Evolutionary conservation across 2,329 filamentous ascomycete genomes (phyloP), one percentile per base, ranked within the genome.

Genomic region (Fusarium albidum): DNA sequence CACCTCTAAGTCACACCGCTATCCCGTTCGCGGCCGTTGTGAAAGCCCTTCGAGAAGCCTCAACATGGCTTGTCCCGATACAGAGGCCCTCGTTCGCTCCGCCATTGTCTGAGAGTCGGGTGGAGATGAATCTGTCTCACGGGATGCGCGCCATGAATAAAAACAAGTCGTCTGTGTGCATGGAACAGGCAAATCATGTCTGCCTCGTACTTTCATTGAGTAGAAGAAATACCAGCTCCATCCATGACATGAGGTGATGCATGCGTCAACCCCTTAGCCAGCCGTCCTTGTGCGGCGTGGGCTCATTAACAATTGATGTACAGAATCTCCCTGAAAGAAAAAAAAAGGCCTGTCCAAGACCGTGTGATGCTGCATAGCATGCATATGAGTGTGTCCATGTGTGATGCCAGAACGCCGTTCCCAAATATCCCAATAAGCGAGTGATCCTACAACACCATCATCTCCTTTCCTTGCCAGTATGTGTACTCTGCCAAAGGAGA

Each of bases 301-400:
- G 49, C 47, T 54, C 52, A 64, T 66, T 63, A 65, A 52, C 57
- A 62, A 64, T 63, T 48, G 61, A 66, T 55, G 55, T 55, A 48
- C 51, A 61, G 55, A 43, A 33, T 58, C 27, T 39, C 28, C 41
- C 37, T 42, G 40, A 52, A 61, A 35, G 49, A 66, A 35, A 53
- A 66, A 60, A 29, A 55, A 38, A 42, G 54, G 52, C 59, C 59
- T 67, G 52, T 60, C 52, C 57, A 62, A 52, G 64, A 59, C 52
- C 47, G 42, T 49, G 28, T n/a, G 25, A 60, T 57, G 59, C 59
- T 57, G 35, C 45, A 45, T 58, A 65, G 58, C 55, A 52, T 63
- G 40, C 46, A 52, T 56, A 33, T 50, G 32, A 49, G 53, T 47
- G 40, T 65, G 50, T 52, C 31, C 48, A 48, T 52, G 38, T 50